phyloP scores from a whole-genome alignment of 2,329 filamentous ascomycete species.

The Aciculosporium take region DNA sequence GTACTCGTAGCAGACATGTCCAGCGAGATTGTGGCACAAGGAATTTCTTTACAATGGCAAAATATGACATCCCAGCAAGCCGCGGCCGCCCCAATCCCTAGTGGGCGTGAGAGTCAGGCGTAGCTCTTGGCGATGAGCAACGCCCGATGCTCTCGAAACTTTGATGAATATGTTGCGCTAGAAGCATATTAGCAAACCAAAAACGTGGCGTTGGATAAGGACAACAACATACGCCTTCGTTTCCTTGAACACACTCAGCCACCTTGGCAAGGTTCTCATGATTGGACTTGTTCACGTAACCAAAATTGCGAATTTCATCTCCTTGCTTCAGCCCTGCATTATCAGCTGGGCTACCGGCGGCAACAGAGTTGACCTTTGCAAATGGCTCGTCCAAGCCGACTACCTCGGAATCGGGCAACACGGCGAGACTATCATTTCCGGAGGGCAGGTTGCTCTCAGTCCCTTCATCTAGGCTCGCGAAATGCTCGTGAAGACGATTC shows the following conservation, averaged over 20 bases:
- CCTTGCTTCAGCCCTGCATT: constrained; percentile 65
- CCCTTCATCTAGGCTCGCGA: constrained; percentile 53
- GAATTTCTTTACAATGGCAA: constrained; percentile 45
- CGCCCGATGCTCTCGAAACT: constrained; percentile 35
- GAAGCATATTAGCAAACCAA: constrained; percentile 12
- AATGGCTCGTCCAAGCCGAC: constrained; percentile 36
- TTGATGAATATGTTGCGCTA: constrained; percentile 60
- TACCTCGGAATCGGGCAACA: constrained; percentile 17
- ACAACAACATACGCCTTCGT: constrained; percentile 74
- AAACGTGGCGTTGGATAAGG: background rate
- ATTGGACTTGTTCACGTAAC: constrained; percentile 68
- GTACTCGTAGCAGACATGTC: constrained; percentile 1
- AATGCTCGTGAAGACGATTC: constrained; percentile 74
- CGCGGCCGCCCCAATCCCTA: constrained; percentile 78
- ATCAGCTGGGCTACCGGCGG: constrained; percentile 64
- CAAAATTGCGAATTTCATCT: constrained; percentile 75
- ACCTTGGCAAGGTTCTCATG: constrained; percentile 77
- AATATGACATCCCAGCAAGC: constrained; percentile 80
- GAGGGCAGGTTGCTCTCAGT: constrained; percentile 18
- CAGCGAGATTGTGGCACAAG: background rate
- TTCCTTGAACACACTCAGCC: constrained; percentile 77
- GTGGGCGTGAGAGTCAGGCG: constrained; percentile 61
- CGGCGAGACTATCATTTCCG: constrained; percentile 14
- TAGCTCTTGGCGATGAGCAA: constrained; percentile 38
- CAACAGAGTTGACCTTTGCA: constrained; percentile 79